These are phyloP conservation scores for Mycena haematopus DNA, from an alignment of 768 basidiomycete genomes.

Conservation along the genomic window DNA sequence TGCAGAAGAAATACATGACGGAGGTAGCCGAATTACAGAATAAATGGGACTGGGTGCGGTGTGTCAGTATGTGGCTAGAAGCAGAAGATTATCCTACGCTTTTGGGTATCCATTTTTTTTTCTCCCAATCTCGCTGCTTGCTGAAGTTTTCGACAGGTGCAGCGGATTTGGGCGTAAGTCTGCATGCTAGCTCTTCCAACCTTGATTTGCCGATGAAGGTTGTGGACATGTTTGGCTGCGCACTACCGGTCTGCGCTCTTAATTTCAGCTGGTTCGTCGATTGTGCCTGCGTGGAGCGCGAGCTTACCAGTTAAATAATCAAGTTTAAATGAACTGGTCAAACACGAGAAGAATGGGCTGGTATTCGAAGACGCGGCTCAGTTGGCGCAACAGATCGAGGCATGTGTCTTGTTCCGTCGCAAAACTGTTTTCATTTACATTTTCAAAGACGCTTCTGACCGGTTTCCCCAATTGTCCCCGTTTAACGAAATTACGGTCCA, in stretches of 20 bases:
- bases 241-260: conserved; percentile 90
- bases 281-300: conserved; percentile 1
- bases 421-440: conserved; percentile 2
- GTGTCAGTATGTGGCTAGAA: conserved; percentile 87
- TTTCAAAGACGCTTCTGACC: conserved; percentile 56
- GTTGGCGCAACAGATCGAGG: conserved; percentile 77
- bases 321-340: conserved; percentile 88
- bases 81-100: conserved; percentile 89
- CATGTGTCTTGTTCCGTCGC: conserved; percentile 36
- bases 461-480: conserved; percentile 64
- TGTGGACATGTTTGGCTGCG: conserved; percentile 99
- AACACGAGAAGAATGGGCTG: conserved; percentile 82
- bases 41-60: conserved; percentile 79
- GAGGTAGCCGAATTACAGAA: conserved; percentile 64
- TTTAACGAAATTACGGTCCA: conserved; percentile 59
- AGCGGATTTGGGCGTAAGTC: conserved; percentile 88
- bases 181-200: conserved; percentile 90
- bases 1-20: conserved; percentile 75
- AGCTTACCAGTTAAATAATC: conserved; percentile 7
- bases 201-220: conserved; percentile 98
- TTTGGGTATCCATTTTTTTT: conserved; percentile 60
- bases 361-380: conserved; percentile 73
- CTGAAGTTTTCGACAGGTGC: conserved; percentile 58
- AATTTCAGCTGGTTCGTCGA: conserved; percentile 79
- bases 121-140: neutral